A percentile compares a stretch with the other conserved stretches of the same genome.
Conservation (phyloP, 768 basidiomycete genomes). For the Clathrus columnatus region DNA sequence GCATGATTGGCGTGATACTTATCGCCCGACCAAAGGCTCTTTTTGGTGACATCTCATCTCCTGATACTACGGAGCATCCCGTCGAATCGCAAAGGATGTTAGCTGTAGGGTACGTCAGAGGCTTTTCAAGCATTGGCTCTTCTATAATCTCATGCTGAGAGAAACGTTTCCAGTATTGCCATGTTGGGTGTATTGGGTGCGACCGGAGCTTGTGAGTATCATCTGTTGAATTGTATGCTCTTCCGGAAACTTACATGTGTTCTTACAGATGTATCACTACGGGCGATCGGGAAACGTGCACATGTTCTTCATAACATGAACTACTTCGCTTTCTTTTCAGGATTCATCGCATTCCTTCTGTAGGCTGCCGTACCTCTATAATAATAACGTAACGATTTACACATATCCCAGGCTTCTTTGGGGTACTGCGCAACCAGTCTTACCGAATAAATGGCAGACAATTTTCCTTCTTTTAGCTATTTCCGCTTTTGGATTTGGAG, state of each 20-base stretch:
- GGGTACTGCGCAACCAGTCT: too few relatives aligned
- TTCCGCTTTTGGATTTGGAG: neutral
- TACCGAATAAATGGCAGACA: too few relatives aligned
- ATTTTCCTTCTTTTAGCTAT: too few relatives aligned
- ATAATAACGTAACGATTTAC: too few relatives aligned
- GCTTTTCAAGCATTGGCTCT: too few relatives aligned
- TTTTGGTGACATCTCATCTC: constrained; percentile 38
- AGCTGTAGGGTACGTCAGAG: constrained; percentile 53
- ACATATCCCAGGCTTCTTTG: too few relatives aligned
- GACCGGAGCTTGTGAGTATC: constrained; percentile 56
- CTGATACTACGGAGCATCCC: constrained; percentile 11
- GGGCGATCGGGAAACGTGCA: constrained; percentile 67
- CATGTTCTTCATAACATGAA: constrained; percentile 63
- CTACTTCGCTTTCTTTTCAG: constrained; percentile 54
- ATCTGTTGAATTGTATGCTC: neutral
- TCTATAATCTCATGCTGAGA: neutral
- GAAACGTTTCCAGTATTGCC: constrained; percentile 34
- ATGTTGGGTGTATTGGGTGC: constrained; percentile 55
- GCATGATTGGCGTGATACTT: constrained; percentile 67
- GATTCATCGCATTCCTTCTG: constrained; percentile 34
- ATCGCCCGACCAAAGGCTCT: constrained; percentile 72
- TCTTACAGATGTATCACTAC: constrained; percentile 38
- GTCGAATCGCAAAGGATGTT: constrained; percentile 35
- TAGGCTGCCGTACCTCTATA: too few relatives aligned
- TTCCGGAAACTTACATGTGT: neutral